A percentile compares a stretch with the other conserved stretches of the same genome.
Conservation (phyloP, 1,284 basidiomycete species). For the Ganoderma leucocontextum region DNA sequence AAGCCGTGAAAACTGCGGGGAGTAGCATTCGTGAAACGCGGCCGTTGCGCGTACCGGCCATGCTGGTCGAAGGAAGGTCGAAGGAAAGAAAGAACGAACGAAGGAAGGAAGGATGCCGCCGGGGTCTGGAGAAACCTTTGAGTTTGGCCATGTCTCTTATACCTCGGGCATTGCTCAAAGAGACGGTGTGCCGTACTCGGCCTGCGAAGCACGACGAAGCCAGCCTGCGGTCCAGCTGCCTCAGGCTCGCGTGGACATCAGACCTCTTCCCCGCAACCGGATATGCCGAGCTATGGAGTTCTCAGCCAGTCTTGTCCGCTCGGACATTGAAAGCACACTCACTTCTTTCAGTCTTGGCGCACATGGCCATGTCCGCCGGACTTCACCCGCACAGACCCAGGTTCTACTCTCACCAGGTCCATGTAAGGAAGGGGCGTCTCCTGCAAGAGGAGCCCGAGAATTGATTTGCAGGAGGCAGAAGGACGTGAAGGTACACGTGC, state of each 20-base stretch:
- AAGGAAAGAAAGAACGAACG: neutral
- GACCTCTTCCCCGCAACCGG: constrained; percentile 14
- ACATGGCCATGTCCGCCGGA: constrained; percentile 2
- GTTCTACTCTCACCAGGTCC: constrained; percentile 9
- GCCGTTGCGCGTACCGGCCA: constrained; percentile 14
- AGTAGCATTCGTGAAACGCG: constrained; percentile 17
- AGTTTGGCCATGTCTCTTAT: constrained; percentile 21
- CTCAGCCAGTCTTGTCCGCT: constrained; percentile 9
- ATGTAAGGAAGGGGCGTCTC: neutral
- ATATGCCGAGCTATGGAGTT: neutral
- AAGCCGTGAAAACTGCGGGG: constrained; percentile 20
- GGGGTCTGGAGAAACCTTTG: constrained; percentile 12
- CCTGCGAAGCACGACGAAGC: constrained; percentile 22
- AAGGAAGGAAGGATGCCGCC: constrained; percentile 11
- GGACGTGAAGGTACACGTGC: constrained; percentile 7
- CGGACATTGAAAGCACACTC: constrained; percentile 17
- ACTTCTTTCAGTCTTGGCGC: constrained; percentile 8
- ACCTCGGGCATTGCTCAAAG: constrained; percentile 10
- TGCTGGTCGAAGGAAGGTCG: constrained; percentile 13
- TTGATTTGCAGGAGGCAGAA: constrained; percentile 2
- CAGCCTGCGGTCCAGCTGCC: constrained; percentile 14
- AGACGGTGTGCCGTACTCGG: constrained; percentile 22
- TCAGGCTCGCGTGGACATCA: constrained; percentile 17
- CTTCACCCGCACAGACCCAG: constrained; percentile 12
- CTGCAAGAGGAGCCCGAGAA: constrained; percentile 13